Conservation (phyloP, 106 monocot species). For the Dendrobium nobile region DNA sequence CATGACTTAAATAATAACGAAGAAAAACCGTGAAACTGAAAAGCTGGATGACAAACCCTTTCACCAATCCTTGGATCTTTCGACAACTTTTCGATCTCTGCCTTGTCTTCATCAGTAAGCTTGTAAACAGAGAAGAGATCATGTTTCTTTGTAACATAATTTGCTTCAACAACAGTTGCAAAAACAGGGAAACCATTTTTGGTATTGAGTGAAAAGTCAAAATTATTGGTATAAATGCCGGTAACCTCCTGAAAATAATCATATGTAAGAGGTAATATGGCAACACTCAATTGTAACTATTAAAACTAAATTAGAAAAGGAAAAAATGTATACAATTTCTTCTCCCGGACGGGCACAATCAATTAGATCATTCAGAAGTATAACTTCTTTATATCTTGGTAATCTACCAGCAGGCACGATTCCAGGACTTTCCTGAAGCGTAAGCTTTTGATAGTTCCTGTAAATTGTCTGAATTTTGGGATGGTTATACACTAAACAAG, state of each 20-base stretch:
- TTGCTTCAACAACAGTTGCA: slow-evolving; percentile 93
- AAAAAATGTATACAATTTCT: slow-evolving; percentile 73
- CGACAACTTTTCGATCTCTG: slow-evolving; percentile 88
- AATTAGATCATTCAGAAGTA: slow-evolving; percentile 96
- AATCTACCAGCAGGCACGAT: slow-evolving; percentile 97
- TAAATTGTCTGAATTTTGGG: slow-evolving; percentile 72
- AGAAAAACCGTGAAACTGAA: background rate
- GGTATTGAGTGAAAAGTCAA: slow-evolving; percentile 94
- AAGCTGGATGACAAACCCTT: slow-evolving; percentile 48
- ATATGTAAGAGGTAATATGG: background rate
- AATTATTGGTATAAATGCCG: slow-evolving; percentile 99
- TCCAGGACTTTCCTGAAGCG: slow-evolving; percentile 99
- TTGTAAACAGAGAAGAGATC: slow-evolving; percentile 96
- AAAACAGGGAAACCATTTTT: slow-evolving; percentile 99
- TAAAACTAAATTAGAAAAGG: background rate
- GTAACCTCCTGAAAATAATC: slow-evolving; percentile 83
- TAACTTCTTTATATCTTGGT: slow-evolving; percentile 99
- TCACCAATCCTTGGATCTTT: slow-evolving; percentile 96
- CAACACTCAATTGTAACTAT: background rate
- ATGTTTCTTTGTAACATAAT: slow-evolving; percentile 91
- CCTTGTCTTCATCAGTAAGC: slow-evolving; percentile 95
- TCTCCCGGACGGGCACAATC: slow-evolving; percentile 99
- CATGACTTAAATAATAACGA: background rate
- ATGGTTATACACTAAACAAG: background rate
- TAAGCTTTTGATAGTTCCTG: slow-evolving; percentile 98